Conservation (phyloP, 768 basidiomycete genomes). For the Lyophyllum decastes region DNA sequence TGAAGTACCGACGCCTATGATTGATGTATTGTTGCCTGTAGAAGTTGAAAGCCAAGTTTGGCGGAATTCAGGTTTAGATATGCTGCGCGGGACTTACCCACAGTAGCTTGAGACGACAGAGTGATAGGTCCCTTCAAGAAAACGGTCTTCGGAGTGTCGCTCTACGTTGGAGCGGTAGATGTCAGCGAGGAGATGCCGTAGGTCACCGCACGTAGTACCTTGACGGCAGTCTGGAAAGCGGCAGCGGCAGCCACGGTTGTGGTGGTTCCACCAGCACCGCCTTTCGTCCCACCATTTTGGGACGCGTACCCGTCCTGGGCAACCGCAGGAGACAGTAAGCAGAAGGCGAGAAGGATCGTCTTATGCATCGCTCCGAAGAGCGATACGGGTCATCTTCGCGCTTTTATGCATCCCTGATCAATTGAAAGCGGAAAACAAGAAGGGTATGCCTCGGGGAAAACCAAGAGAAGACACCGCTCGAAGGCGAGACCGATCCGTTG, state of each 20-base stretch:
- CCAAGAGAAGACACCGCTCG: not conserved
- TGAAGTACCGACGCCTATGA: constrained; percentile 22
- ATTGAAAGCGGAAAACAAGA: not conserved
- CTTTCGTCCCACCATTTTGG: constrained; percentile 22
- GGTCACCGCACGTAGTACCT: constrained; percentile 3
- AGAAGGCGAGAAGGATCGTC: not conserved
- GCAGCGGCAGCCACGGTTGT: constrained; percentile 22
- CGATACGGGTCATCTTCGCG: not conserved
- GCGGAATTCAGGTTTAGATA: not conserved
- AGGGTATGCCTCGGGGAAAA: constrained; percentile 12
- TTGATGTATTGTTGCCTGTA: constrained; percentile 21
- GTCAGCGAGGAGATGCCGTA: not conserved
- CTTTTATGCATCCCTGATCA: not conserved
- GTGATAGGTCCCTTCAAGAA: constrained; percentile 21
- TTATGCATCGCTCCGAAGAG: not conserved
- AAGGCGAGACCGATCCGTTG: not conserved
- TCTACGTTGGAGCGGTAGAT: constrained; percentile 3
- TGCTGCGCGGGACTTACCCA: constrained; percentile 10
- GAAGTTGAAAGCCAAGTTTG: not conserved
- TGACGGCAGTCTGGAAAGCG: constrained; percentile 24
- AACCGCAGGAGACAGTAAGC: not conserved
- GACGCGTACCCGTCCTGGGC: constrained; percentile 22
- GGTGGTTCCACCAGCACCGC: constrained; percentile 22
- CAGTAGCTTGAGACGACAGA: constrained; percentile 17
- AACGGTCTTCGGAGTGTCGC: constrained; percentile 19